Base-by-base conservation (phyloP, 2,329 filamentous ascomycete genomes). In the Ceratocystis eucalypticola region DNA sequence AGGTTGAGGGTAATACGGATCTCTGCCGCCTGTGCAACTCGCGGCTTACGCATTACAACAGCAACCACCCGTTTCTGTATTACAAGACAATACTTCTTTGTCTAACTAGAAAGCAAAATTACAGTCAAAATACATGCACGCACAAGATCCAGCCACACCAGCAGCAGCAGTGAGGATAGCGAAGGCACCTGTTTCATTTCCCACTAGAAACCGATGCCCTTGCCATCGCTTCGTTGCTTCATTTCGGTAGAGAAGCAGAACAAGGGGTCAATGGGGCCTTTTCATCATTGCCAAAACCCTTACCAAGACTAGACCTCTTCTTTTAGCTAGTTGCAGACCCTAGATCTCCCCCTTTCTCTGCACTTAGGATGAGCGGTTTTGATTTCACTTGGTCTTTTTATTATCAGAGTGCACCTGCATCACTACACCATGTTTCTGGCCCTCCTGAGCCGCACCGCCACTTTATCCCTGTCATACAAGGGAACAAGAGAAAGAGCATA, bases 161-260 rank as follows among this genome's bases (percentile, higher is more conserved):
- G 20, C 55, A 59, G 5, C 25, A 59, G 37, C 12, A n/a, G 28
- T 59, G 15, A 59, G 53, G 53, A 20, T 30, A 5, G 30, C 30
- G 30, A 33, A 33, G 30, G 30, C 6, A 1, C 6, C 0, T 59
- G 55, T 59, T 59, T 59, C 55, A 59, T 59, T 59, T 37, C 28
- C 55, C 28, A 37, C 12, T 17, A 37, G 33, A 37, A 59, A 20
- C 55, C 3, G 28, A 30, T 5, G 7, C 55, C 55, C 46, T 55
- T 5, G 33, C 45, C 7, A 20, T 65, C 48, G 62, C 62, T 46
- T 55, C 7, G 30, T 44, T 44, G 37, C 20, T 55, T 65, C 25
- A 65, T 65, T 55, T 65, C 62, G 62, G 62, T 65, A 65, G 62
- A 65, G 62, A 20, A 44, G 8, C 46, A 65, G 30, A 46, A 45